phyloP scores from a whole-genome alignment of 257 asterid species.

The Fraxinus excelsior region DNA sequence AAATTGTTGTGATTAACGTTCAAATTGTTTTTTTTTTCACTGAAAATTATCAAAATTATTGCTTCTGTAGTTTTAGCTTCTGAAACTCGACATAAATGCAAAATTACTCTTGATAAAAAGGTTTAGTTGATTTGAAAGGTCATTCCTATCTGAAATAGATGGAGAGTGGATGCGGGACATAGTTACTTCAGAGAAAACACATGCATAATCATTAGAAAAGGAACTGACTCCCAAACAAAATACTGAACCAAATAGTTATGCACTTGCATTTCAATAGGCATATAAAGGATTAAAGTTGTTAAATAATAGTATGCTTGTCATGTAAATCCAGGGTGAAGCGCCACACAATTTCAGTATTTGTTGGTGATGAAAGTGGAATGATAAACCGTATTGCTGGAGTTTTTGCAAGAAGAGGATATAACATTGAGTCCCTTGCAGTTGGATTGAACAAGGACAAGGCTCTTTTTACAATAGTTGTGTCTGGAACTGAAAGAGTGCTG shows the following conservation, averaged over 20 bases:
- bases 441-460: constrained; percentile 97
- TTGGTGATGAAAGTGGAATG: constrained; percentile 99
- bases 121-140: neutral
- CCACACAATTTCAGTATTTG: constrained; percentile 86
- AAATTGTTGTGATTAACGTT: neutral
- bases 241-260: neutral
- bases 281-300: neutral
- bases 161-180: neutral
- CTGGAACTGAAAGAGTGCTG: constrained; percentile 81
- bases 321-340: constrained; percentile 64
- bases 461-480: constrained; percentile 88
- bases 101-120: neutral
- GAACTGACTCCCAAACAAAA: neutral
- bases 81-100: neutral
- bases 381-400: constrained; percentile 97
- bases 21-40: too few species aligned
- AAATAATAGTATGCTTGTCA: neutral
- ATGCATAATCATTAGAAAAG: neutral
- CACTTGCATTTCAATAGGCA: neutral
- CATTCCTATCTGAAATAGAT: neutral
- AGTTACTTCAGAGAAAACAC: neutral
- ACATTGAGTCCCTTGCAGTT: constrained; percentile 96
- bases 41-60: too few species aligned
- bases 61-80: neutral
- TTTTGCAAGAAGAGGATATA: constrained; percentile 95